These are phyloP conservation scores for Xylaria bambusicola DNA, from an alignment of 495 filamentous ascomycete genomes.

Conservation along the genomic window DNA sequence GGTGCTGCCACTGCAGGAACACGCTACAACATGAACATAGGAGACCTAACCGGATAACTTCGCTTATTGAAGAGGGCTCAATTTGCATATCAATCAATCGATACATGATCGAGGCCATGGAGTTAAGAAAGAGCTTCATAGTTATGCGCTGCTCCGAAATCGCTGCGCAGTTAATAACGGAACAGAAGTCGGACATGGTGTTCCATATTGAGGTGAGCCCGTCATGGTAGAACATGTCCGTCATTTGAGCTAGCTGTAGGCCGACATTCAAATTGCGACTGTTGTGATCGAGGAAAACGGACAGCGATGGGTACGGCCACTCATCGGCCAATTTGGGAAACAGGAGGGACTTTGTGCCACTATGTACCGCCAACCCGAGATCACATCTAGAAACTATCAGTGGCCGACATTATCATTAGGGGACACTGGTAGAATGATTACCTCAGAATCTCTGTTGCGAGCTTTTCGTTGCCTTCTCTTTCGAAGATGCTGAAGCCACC, in stretches of 20 bases:
- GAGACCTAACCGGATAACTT: conserved; percentile 43
- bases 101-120: conserved; percentile 47
- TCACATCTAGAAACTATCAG: conserved; percentile 29
- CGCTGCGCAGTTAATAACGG: conserved; percentile 37
- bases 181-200: conserved; percentile 39
- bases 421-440: conserved; percentile 11
- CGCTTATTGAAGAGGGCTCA: conserved; percentile 29
- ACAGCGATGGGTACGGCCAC: background rate
- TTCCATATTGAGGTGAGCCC: conserved; percentile 35
- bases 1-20: conserved; percentile 42
- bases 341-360: background rate
- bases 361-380: conserved; percentile 32
- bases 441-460: conserved; percentile 35
- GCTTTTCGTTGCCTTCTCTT: conserved; percentile 25
- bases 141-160: conserved; percentile 27
- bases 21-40: conserved; percentile 40
- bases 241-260: background rate
- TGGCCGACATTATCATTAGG: background rate
- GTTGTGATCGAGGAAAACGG: background rate
- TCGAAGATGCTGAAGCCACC: conserved; percentile 34
- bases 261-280: background rate
- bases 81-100: conserved; percentile 40
- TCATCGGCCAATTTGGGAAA: background rate
- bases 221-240: conserved; percentile 10
- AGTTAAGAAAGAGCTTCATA: conserved; percentile 32